Conservation (phyloP, 2,329 filamentous ascomycete species). For the Drechslerella coelobrocha region DNA sequence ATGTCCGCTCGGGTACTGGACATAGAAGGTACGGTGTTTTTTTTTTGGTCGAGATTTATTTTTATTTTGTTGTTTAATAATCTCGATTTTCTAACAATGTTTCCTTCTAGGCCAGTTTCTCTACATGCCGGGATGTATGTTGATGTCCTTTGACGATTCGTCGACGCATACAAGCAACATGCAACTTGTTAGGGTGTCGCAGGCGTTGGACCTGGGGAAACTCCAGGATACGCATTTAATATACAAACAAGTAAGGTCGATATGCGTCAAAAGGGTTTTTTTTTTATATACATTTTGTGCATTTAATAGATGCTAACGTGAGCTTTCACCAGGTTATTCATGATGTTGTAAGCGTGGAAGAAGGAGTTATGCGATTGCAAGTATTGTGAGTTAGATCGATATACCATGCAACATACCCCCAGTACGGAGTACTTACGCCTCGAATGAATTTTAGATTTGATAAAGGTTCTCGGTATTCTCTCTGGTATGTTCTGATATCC, state of each 20-base stretch:
- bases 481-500: conserved; percentile 23
- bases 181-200: conserved; percentile 72
- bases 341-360: conserved; percentile 74
- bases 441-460: conserved; percentile 24
- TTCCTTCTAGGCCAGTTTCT: conserved; percentile 75
- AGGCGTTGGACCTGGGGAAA: conserved; percentile 76
- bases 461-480: conserved; percentile 23
- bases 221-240: conserved; percentile 76
- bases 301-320: no score
- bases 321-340: conserved; percentile 70
- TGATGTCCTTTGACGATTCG: conserved; percentile 84
- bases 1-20: conserved; percentile 89
- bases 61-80: no score
- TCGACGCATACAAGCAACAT: conserved; percentile 79
- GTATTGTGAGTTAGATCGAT: conserved; percentile 56
- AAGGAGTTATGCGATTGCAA: conserved; percentile 70
- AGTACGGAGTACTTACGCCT: neutral
- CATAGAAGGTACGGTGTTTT: conserved; percentile 67
- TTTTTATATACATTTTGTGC: neutral
- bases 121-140: conserved; percentile 91
- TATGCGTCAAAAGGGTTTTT: neutral
- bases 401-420: neutral
- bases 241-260: conserved; percentile 68
- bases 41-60: neutral
- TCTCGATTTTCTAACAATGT: no score